These are phyloP conservation scores for Ustilago bromivora DNA, from an alignment of 1,284 basidiomycete genomes.

Conservation along the genomic window DNA sequence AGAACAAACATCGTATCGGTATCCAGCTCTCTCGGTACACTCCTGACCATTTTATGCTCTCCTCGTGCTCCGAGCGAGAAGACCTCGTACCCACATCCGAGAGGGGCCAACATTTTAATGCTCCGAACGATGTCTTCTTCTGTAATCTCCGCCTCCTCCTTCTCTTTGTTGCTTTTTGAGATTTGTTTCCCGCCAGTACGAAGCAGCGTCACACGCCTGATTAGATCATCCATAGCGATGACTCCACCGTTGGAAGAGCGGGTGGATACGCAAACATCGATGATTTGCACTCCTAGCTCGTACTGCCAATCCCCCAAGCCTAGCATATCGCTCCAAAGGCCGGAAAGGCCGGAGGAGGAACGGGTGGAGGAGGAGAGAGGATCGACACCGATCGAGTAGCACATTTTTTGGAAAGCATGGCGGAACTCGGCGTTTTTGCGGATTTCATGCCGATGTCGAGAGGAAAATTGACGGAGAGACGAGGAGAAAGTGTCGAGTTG, in stretches of 20 bases:
- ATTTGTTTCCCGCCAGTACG: constrained; percentile 72
- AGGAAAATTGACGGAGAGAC: constrained; percentile 83
- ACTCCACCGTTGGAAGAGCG: constrained; percentile 89
- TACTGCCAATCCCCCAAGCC: constrained; percentile 92
- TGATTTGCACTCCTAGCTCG: constrained; percentile 94
- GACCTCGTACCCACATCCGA: constrained; percentile 89
- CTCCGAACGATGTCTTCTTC: constrained; percentile 87
- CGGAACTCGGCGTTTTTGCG: constrained; percentile 85
- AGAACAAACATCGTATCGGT: constrained; percentile 70
- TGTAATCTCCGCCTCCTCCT: constrained; percentile 72
- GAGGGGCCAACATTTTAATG: constrained; percentile 86
- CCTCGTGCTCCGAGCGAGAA: constrained; percentile 75
- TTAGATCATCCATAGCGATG: constrained; percentile 87
- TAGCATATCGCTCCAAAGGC: constrained; percentile 86
- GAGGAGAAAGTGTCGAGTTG: constrained; percentile 87
- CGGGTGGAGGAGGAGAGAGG: constrained; percentile 75
- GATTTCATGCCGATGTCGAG: constrained; percentile 86
- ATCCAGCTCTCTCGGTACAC: constrained; percentile 70
- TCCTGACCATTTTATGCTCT: constrained; percentile 70
- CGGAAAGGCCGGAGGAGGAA: constrained; percentile 75
- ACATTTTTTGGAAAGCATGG: constrained; percentile 95
- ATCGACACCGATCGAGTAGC: constrained; percentile 91
- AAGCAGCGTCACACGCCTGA: constrained; percentile 81
- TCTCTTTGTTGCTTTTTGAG: neutral
- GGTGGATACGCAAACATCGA: constrained; percentile 93